Base-by-base conservation (phyloP, 345 rosid species). In the Melaleuca alternifolia region DNA sequence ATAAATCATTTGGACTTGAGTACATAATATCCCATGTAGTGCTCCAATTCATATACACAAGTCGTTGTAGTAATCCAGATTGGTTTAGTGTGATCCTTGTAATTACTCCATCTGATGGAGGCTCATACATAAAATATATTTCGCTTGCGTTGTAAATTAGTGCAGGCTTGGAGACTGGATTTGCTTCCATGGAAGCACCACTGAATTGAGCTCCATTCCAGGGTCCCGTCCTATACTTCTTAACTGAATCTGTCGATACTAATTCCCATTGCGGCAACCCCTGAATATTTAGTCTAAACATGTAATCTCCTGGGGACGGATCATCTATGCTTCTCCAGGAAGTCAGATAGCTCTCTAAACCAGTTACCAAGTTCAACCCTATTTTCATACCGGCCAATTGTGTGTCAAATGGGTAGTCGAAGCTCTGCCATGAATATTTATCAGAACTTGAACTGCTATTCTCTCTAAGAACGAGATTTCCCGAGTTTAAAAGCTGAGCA, bases 171-270 rank as follows among this genome's bases (percentile, higher is more conserved):
- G 89, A 83, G 28, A 89, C 21, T 85, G 54, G 1, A 86, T 59
- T 50, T 86, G 21, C 86, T 65, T 6, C 54, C 54, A 33, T 2
- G 46, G 79, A 0, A 33, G 79, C 3, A 10, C 92, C 93, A 61
- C 88, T 86, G 46, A 91, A 92, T 54, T 84, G 53, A 16, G 50
- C 21, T 30, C 93, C 94, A 54, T 90, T 90, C 93, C 93, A 93
- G 0, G 90, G 84, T 20, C 93, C 93, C 3, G 81, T 85, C 2
- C 91, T n/a, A 33, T 77, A 87, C 10, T 10, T 71, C 9, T 30
- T 26, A 2, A n/a, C 15, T 0, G 85, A 54, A 86, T 26, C 90
- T 87, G 86, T 83, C 61, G 41, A 71, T 46, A 52, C 23, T 62
- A 23, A 11, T 33, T 89, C 26, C 44, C 85, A 86, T 26, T 88